Evolutionary conservation across 768 basidiomycete genomes (phyloP).

Genomic region (Trametes meyenii): DNA sequence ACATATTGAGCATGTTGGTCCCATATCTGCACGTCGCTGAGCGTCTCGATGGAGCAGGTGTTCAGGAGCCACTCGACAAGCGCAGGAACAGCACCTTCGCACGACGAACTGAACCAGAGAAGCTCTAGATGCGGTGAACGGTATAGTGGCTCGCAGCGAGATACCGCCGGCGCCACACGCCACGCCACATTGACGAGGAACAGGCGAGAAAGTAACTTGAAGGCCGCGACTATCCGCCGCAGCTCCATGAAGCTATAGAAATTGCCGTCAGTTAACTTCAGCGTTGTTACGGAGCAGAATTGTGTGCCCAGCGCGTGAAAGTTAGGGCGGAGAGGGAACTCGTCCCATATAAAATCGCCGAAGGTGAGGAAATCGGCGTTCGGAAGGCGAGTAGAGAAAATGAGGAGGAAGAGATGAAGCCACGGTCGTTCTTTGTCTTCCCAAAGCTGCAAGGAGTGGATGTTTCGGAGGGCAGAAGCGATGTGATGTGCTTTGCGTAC

Average conservation of each 20-base stretch:
- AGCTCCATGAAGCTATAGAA: slow-evolving; percentile 14
- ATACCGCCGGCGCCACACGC: neutral
- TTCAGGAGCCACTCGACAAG: slow-evolving; percentile 13
- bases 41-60: neutral
- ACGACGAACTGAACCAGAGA: slow-evolving; percentile 10
- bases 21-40: slow-evolving; percentile 11
- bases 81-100: neutral
- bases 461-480: neutral
- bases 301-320: neutral
- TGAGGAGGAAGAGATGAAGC: slow-evolving; percentile 14
- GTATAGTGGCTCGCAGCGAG: neutral
- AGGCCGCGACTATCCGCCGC: neutral
- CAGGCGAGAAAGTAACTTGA: neutral
- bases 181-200: slow-evolving; percentile 5
- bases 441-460: slow-evolving; percentile 7
- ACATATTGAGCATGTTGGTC: neutral
- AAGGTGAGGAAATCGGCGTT: slow-evolving; percentile 1
- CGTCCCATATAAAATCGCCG: neutral
- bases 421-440: slow-evolving; percentile 15
- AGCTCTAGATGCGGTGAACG: neutral
- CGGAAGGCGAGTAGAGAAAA: neutral
- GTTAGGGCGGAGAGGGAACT: neutral
- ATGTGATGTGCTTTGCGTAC: slow-evolving; percentile 3
- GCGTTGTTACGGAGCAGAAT: slow-evolving; percentile 4
- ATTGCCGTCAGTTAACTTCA: slow-evolving; percentile 7